Evolutionary conservation across 2,329 filamentous ascomycete genomes (phyloP).

Genomic region (Aspergillus ustus): DNA sequence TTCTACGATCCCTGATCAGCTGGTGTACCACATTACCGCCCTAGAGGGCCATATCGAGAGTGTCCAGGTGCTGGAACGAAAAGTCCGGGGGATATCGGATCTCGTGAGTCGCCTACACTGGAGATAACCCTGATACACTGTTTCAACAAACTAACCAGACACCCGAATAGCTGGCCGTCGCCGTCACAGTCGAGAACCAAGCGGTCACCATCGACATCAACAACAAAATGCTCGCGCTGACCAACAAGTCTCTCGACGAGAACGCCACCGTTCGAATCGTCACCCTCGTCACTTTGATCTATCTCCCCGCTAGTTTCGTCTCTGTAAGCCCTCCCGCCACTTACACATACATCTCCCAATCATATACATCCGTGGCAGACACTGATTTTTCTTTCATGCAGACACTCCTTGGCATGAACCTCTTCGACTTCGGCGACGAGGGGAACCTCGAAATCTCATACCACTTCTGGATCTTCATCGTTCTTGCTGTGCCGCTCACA

Average conservation of each 20-base stretch:
- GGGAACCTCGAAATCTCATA: background rate
- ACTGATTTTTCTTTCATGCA: background rate
- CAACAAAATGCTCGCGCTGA: background rate
- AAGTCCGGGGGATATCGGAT: background rate
- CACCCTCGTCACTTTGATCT: background rate
- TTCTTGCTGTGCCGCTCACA: background rate
- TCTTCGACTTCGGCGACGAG: background rate
- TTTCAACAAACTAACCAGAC: background rate
- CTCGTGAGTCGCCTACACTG: background rate
- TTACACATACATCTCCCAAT: background rate
- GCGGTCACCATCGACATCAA: background rate
- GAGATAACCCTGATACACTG: no score
- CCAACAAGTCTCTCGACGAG: background rate
- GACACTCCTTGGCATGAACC: background rate
- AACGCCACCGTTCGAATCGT: background rate
- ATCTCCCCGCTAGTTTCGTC: constrained; percentile 1
- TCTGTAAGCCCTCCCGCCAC: background rate
- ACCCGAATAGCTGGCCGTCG: background rate
- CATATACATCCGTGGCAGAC: background rate
- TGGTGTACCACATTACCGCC: background rate
- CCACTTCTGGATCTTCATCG: constrained; percentile 4
- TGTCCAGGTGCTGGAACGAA: background rate
- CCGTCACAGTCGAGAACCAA: background rate
- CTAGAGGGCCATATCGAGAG: background rate
- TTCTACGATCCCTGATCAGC: background rate